Evolutionary conservation across 1,284 basidiomycete genomes (phyloP), one percentile per base, ranked within the genome.

Genomic region (Flammula alnicola): DNA sequence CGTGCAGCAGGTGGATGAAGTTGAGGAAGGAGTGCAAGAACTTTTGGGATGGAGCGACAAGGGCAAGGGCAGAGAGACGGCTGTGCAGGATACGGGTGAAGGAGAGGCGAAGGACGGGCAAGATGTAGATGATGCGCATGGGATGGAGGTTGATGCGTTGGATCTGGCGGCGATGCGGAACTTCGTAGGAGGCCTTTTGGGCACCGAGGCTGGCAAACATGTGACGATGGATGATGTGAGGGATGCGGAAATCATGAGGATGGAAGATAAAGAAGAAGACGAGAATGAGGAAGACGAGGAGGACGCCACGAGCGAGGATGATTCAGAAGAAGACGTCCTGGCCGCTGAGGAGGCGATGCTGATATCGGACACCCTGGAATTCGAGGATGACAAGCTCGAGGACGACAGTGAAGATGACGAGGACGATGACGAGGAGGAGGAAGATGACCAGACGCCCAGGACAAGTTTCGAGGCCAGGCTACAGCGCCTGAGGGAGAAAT

Each of bases 141-240:
- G 62, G 11, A 89, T 89, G 87, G 74, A 79, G 4, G 60, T 88
- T 22, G 87, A 88, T 59, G 80, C 83, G 10, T 48, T 77, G 33
- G 74, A 81, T 11, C 50, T 74, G 19, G 61, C 63, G 5, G 79
- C 78, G 10, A 81, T 89, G 81, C 63, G 66, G 56, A 63, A 68
- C 6, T 88, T 89, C 54, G 73, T 79, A 45, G 59, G 71, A 38
- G 76, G 84, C 6, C 78, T 88, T 66, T 61, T 86, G 64, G 67
- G 74, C 2, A 60, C 55, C 10, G 69, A 76, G 19, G 81, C 78
- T 4, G 75, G 76, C 11, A 62, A 59, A 35, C 78, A 78, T 56
- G 65, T 78, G 33, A 85, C 81, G n/a, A 81, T 84, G 68, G 85
- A 83, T 59, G 88, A 91, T 67, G 59, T 90, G 19, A 76, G 70